Base-by-base conservation (phyloP, 176 grass and related monocot species). In the Musa troglodytarum region DNA sequence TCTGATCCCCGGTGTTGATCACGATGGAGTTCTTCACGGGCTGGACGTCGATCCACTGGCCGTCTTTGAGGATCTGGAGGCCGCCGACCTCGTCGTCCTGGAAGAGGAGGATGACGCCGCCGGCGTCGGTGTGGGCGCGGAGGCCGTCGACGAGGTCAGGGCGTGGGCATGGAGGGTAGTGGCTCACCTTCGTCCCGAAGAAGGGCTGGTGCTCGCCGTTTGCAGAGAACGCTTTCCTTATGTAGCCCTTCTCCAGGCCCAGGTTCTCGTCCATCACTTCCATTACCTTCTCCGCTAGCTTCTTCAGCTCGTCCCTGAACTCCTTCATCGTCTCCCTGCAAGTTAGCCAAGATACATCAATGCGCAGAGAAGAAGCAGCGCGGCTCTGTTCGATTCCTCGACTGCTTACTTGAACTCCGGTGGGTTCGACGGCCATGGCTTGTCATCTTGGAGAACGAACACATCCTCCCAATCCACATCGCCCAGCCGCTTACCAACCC, bases 1-100 rank as follows among this genome's bases (percentile, higher is more conserved):
- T 74, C 85, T 91, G 89, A 7, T 91, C 85, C 69, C 89, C 89
- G 25, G 82, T 91, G 80, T 91, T 91, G 13, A 85, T 67, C 4
- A 85, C 89, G 73, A 91, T 91, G 77, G 89, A 10, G 63, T 65
- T 65, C 22, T 9, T 9, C 63, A 65, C 0, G 2, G 63, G 63
- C 63, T 65, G 63, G 22, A 65, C 63, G 63, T 65, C 63, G 9
- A 65, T 28, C 63, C 63, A 65, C 22, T 29, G 9, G 23, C 63
- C 63, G 23, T 28, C 63, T 23, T 65, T 65, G 23, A 65, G 63
- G 21, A 65, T 65, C 63, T 65, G 63, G 9, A 65, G 63, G 23
- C 63, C 63, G 63, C 63, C 63, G 22, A 65, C 63, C 23, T 65
- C 22, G 63, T 65, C 63, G 11, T 65, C 63, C 63, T 65, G 63